Conservation (phyloP, 352 stramenopile species). For the Blastocystis sp. region DNA sequence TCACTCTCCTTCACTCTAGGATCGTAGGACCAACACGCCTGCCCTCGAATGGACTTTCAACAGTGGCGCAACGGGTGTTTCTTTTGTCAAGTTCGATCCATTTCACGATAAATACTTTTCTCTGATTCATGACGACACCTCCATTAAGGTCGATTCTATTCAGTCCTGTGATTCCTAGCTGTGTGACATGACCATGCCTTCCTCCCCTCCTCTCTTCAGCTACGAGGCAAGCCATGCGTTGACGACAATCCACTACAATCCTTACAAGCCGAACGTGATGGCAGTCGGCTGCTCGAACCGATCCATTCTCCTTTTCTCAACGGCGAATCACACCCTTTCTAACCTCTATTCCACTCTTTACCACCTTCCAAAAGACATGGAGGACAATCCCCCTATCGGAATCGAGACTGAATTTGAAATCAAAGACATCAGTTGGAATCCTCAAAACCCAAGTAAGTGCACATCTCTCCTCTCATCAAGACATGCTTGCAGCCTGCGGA, state of each 20-base stretch:
- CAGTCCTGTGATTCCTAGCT: not conserved
- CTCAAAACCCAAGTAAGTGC: not conserved
- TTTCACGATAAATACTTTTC: constrained; percentile 21
- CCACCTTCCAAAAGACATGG: not conserved
- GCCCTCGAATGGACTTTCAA: not conserved
- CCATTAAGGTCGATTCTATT: not conserved
- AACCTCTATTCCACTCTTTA: not conserved
- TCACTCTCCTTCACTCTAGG: not conserved
- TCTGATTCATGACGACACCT: not conserved
- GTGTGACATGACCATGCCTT: not conserved
- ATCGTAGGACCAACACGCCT: not conserved
- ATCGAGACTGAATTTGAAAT: constrained; percentile 47
- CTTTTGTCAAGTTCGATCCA: constrained; percentile 23
- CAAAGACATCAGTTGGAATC: constrained; percentile 1
- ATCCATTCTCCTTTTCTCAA: constrained; percentile 37
- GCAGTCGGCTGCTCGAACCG: not conserved
- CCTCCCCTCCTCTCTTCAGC: not conserved
- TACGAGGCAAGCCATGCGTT: not conserved
- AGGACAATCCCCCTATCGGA: not conserved
- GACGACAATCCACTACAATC: constrained; percentile 27
- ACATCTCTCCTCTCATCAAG: not conserved
- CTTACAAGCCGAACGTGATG: constrained; percentile 4
- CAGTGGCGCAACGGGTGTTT: not conserved
- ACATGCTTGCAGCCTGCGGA: not conserved
- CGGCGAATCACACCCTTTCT: not conserved